A percentile compares a stretch with the other conserved stretches of the same genome.
Conservation (phyloP, 441 rosid genomes). For the Eugenia klotzschiana region DNA sequence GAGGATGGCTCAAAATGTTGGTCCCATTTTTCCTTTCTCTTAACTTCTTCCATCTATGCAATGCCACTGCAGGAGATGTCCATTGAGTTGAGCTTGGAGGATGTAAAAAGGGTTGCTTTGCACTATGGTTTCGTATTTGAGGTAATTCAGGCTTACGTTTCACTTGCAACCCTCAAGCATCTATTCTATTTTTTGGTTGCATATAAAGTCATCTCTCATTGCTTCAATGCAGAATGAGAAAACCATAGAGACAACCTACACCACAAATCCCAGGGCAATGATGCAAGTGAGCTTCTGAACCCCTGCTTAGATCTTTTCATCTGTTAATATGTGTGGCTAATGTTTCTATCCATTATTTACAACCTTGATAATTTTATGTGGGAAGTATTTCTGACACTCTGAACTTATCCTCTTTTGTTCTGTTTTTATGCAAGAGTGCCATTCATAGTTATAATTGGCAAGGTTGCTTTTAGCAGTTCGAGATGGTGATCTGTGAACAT, state of each 20-base stretch:
- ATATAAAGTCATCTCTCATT: background rate
- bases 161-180: background rate
- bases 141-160: slow-evolving; percentile 18
- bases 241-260: slow-evolving; percentile 79
- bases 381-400: background rate
- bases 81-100: slow-evolving; percentile 88
- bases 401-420: too few relatives aligned
- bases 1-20: background rate
- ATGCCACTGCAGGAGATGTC: slow-evolving; percentile 66
- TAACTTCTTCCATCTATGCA: background rate
- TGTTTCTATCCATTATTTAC: background rate
- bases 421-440: background rate
- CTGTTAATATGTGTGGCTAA: background rate
- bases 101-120: slow-evolving; percentile 71
- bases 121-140: slow-evolving; percentile 59
- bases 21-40: background rate
- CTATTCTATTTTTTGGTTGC: background rate
- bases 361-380: background rate
- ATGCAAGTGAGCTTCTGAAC: slow-evolving; percentile 61
- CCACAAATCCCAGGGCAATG: slow-evolving; percentile 76
- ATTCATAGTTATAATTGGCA: background rate
- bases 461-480: background rate
- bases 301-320: background rate
- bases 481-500: background rate
- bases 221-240: slow-evolving; percentile 56